Evolutionary conservation across 495 filamentous ascomycete genomes (phyloP), one percentile per base, ranked within the genome.

Genomic region (Xylaria castorea): DNA sequence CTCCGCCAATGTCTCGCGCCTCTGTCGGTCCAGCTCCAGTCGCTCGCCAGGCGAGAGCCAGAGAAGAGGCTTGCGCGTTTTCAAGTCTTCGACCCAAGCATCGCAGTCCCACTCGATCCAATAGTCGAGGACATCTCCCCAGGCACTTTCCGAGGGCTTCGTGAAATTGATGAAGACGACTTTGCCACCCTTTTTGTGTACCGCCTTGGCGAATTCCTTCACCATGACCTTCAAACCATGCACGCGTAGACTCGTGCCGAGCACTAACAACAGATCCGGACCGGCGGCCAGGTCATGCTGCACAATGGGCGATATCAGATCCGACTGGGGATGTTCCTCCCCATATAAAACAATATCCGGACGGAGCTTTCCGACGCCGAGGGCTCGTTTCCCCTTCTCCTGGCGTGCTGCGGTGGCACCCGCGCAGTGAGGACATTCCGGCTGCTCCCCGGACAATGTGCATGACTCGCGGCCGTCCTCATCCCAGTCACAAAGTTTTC

Each of bases 21-120:
- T 78, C 55, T 78, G 78, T 60, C 79, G 83, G 48, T 82, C 80
- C 16, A 75, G 75, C 20, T 83, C 80, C 1, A 77, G 68, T 16
- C 80, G 65, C 3, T 77, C 79, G 4, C 82, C 83, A 14, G 82
- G 83, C 2, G 84, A 84, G 25, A 87, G 73, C 89, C 89, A 91
- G 12, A 91, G 82, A 50, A 86, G 85, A 6, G 81, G 82, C 70
- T 89, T 86, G 67, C 87, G 82, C 53, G 81, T 71, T 72, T 86
- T 88, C 70, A 92, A 77, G 68, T 90, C 87, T 32, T 81, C 79
- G 18, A 92, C 90, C 90, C 90, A 92, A n/a, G 82, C 85, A 70
- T 92, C 91, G 64, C 91, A 92, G 69, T 92, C 91, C 89, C 90
- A 92, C 38, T 89, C 85, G 3, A 92, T 85, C 85, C 89, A 91